Conservation (phyloP, 352 stramenopile genomes). For the Phytopythium vexans region DNA sequence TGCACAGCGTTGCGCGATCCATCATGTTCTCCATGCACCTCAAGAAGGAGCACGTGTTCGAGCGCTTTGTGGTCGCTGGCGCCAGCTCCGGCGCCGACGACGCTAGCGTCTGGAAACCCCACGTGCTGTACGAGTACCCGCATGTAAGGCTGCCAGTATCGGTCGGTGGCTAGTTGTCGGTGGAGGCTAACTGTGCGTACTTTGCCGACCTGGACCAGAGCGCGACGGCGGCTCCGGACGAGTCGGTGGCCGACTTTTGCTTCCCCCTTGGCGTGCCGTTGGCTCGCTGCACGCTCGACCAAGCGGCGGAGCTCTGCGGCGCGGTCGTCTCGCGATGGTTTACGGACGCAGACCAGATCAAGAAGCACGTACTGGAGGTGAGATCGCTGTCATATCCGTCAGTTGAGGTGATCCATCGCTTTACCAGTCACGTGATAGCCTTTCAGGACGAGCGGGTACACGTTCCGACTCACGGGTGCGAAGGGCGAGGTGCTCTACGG, state of each 20-base stretch:
- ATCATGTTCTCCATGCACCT: slow-evolving; percentile 81
- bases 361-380: slow-evolving; percentile 65
- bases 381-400: neutral
- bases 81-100: slow-evolving; percentile 30
- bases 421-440: slow-evolving; percentile 16
- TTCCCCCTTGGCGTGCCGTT: slow-evolving; percentile 74
- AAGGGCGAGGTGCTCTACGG: slow-evolving; percentile 83
- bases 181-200: neutral
- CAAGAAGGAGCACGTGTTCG: slow-evolving; percentile 79
- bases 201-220: slow-evolving; percentile 9
- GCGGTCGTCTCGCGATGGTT: slow-evolving; percentile 68
- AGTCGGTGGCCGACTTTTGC: slow-evolving; percentile 72
- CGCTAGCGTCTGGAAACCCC: slow-evolving; percentile 63
- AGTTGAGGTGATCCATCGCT: neutral
- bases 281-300: slow-evolving; percentile 47
- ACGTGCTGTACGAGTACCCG: slow-evolving; percentile 68
- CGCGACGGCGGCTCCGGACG: slow-evolving; percentile 35
- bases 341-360: slow-evolving; percentile 52
- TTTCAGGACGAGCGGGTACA: slow-evolving; percentile 67
- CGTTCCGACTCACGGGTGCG: slow-evolving; percentile 77
- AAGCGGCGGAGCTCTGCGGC: slow-evolving; percentile 43
- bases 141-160: slow-evolving; percentile 20
- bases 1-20: slow-evolving; percentile 64
- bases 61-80: slow-evolving; percentile 77
- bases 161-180: neutral